These are phyloP conservation scores for Vigna hirtella DNA, from an alignment of 306 rosid genomes.

Conservation along the genomic window DNA sequence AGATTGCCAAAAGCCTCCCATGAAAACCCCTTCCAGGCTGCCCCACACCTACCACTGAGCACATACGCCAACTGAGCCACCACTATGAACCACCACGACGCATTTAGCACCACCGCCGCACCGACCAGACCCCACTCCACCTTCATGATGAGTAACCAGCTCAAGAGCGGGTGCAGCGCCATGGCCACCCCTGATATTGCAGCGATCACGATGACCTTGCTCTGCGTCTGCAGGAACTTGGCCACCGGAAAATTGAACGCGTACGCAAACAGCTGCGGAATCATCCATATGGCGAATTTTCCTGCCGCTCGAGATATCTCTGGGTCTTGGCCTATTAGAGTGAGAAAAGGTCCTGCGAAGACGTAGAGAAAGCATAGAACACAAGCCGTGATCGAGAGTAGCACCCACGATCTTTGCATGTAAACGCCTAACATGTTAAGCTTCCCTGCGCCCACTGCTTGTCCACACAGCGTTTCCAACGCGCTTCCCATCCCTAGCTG, in stretches of 20 bases:
- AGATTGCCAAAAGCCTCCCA: conserved; percentile 38
- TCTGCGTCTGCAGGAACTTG: conserved; percentile 87
- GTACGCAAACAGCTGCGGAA: conserved; percentile 87
- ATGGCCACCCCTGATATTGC: conserved; percentile 58
- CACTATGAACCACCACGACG: conserved; percentile 77
- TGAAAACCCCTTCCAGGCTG: conserved; percentile 34
- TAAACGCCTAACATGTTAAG: conserved; percentile 80
- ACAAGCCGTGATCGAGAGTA: conserved; percentile 54
- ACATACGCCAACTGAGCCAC: conserved; percentile 36
- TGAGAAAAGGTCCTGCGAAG: conserved; percentile 59
- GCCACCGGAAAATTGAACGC: conserved; percentile 71
- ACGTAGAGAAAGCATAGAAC: conserved; percentile 55
- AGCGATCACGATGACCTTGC: conserved; percentile 87
- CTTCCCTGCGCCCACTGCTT: conserved; percentile 84
- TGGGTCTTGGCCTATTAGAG: conserved; percentile 63
- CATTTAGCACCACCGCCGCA: conserved; percentile 67
- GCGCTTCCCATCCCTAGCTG: conserved; percentile 96
- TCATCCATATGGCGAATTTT: conserved; percentile 71
- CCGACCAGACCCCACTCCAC: conserved; percentile 73
- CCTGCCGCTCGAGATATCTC: conserved; percentile 76
- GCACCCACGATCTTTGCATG: conserved; percentile 90
- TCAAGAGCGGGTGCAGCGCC: conserved; percentile 66
- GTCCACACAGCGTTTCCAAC: conserved; percentile 86
- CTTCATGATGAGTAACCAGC: conserved; percentile 76
- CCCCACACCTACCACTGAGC: conserved; percentile 14